Conservation (phyloP, 768 basidiomycete species). For the Phlebiopsis gigantea region DNA sequence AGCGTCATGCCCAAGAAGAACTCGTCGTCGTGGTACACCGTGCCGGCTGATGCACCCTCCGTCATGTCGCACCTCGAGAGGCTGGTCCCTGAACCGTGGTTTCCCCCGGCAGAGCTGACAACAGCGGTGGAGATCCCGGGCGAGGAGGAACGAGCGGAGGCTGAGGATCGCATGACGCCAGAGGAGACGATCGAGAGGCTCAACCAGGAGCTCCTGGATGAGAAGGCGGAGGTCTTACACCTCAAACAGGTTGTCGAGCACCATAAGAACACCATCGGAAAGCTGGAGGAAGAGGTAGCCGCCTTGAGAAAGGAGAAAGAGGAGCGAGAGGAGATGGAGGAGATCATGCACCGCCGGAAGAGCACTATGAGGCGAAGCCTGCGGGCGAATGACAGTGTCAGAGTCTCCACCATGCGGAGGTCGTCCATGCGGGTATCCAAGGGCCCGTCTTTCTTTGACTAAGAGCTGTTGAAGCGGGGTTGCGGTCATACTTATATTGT, state of each 20-base stretch:
- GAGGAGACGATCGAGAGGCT: slow-evolving; percentile 5
- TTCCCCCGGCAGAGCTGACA: slow-evolving; percentile 9
- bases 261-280: slow-evolving; percentile 11
- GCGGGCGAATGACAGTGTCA: slow-evolving; percentile 4
- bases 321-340: not conserved
- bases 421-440: slow-evolving; percentile 8
- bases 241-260: slow-evolving; percentile 13
- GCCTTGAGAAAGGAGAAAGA: slow-evolving; percentile 5
- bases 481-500: not conserved
- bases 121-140: slow-evolving; percentile 6
- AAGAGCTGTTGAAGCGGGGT: not conserved
- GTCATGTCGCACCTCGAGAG: not conserved
- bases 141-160: slow-evolving; percentile 2
- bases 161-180: not conserved
- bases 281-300: slow-evolving; percentile 9
- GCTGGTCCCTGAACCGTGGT: slow-evolving; percentile 14
- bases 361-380: slow-evolving; percentile 6
- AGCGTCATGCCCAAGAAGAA: slow-evolving; percentile 4
- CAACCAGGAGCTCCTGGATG: slow-evolving; percentile 9
- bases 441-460: slow-evolving; percentile 3
- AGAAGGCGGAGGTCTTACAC: slow-evolving; percentile 3
- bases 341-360: slow-evolving; percentile 2
- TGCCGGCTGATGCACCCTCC: slow-evolving; percentile 5
- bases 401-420: not conserved
- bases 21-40: slow-evolving; percentile 15